These are phyloP conservation scores for Hanseniaspora pseudoguilliermondii DNA, from an alignment of 805 yeast genomes.

Conservation along the genomic window DNA sequence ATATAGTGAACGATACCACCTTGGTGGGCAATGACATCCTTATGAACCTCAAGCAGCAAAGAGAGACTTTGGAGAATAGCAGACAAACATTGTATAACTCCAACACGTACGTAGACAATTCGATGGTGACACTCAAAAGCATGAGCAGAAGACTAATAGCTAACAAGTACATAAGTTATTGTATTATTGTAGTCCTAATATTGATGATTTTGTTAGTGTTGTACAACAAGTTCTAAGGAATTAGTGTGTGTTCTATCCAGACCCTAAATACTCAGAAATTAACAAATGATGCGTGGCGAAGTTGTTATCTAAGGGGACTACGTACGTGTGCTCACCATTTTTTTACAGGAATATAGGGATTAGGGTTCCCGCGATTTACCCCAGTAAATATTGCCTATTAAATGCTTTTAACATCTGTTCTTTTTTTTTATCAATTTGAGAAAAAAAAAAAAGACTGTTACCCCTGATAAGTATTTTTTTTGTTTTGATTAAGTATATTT, in stretches of 20 bases:
- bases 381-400: no score
- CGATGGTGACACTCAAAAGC: conserved; percentile 69
- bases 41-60: conserved; percentile 76
- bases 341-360: no score
- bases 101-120: conserved; percentile 82
- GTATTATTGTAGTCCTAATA: conserved; percentile 78
- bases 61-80: conserved; percentile 81
- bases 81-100: conserved; percentile 81
- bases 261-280: neutral
- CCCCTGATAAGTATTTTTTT: no score
- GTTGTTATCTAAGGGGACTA: neutral
- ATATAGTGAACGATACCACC: conserved; percentile 88
- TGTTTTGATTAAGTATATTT: no score
- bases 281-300: neutral
- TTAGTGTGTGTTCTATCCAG: no score
- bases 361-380: no score
- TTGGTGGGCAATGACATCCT: conserved; percentile 80
- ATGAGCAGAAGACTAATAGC: conserved; percentile 92
- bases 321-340: no score
- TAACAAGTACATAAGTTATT: conserved; percentile 77
- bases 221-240: conserved; percentile 58
- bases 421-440: no score
- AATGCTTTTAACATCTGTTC: no score
- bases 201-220: conserved; percentile 70
- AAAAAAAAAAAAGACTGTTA: no score